Percentiles rank a stretch among this genome's conserved stretches.
These are phyloP conservation scores for Cornus suecica DNA, from an alignment of 148 eudicot genomes.

Conservation along the genomic window DNA sequence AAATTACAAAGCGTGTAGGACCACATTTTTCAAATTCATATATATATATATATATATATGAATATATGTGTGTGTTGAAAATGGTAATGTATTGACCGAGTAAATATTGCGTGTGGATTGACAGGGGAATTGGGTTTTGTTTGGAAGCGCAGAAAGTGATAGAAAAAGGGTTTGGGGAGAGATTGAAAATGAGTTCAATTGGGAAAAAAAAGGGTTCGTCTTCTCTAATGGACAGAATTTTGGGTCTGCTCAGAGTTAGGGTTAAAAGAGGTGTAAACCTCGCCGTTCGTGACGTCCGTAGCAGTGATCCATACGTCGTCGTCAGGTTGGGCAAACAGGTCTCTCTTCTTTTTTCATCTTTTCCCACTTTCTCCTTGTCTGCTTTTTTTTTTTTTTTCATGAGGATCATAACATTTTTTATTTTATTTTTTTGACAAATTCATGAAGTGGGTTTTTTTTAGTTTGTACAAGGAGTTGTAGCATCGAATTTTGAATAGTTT, in stretches of 20 bases:
- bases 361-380: not conserved
- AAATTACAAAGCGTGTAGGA: no score
- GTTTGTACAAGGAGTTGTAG: not conserved
- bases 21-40: no score
- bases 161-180: not conserved
- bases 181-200: constrained; percentile 18
- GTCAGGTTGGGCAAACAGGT: constrained; percentile 76
- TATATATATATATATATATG: no score
- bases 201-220: constrained; percentile 4
- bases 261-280: constrained; percentile 65
- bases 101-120: not conserved
- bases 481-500: not conserved
- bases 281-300: constrained; percentile 76
- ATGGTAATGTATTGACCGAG: no score
- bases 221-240: constrained; percentile 42
- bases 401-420: no score
- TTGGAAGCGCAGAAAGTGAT: not conserved
- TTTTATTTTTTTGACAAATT: no score
- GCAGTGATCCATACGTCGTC: constrained; percentile 76
- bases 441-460: not conserved
- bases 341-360: not conserved
- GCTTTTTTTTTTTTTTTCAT: not conserved
- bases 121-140: not conserved
- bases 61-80: no score
- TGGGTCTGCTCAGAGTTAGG: constrained; percentile 69